Base-by-base conservation (phyloP, 192 early-diverging fungal genomes). In the Phlyctochytrium planicorne region DNA sequence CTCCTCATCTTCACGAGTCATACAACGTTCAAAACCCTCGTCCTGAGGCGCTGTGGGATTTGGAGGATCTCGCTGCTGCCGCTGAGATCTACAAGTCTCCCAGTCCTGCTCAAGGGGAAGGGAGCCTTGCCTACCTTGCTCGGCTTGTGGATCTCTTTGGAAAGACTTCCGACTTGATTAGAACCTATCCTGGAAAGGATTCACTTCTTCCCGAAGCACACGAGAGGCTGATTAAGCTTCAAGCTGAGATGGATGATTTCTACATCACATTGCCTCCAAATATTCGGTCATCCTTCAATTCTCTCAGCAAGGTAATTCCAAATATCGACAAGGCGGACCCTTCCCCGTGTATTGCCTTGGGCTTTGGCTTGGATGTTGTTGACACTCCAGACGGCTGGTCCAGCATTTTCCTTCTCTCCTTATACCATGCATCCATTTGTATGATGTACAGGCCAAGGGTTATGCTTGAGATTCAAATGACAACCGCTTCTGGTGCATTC, bases 191-290 rank as follows among this genome's bases (percentile, higher is more conserved):
- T 25, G 55, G 10, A 12, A 4, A 25, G 27, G 12, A 10, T 27
- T 25, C 14, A 10, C 16, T 57, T 57, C 10, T 25, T 14, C 55
- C 55, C 55, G 16, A 14, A 12, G 55, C 27, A 6, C 16, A 57
- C 55, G 55, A 57, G 6, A 25, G 12, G 14, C 55, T 57, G 6
- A 27, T 57, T 4, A 14, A 29, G 20, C 55, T 57, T 4, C 55
- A 57, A 25, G 55, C 55, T 4, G 55, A 57, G 55, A 12, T 57
- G 6, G 55, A 57, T 27, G 55, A 57, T 29, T 57, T 57, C 55
- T 57, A 25, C 25, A 29, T 57, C 6, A 57, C 55, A 4, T 27
- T 57, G 6, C 55, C 55, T 4, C 20, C 10, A 6, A 14, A 6
- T 14, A 57, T 57, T 25, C 55, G 55, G 10, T 47, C 40, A 47